These are phyloP conservation scores for Bretschneidera sinensis DNA, from an alignment of 345 rosid species.

Conservation along the genomic window DNA sequence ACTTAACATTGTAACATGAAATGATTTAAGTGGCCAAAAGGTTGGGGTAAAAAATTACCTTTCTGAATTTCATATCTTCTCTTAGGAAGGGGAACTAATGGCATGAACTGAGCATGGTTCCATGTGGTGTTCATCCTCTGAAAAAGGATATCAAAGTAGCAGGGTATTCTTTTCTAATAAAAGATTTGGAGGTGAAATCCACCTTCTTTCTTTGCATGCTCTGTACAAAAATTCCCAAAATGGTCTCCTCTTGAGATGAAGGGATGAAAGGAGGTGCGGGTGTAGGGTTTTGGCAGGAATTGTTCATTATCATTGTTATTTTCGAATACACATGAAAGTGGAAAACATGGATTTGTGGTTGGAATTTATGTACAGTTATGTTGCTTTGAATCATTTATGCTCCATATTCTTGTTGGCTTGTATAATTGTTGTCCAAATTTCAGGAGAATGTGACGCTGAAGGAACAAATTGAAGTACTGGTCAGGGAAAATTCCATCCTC, in stretches of 20 bases:
- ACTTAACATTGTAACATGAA: no score
- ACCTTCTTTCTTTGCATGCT: no score
- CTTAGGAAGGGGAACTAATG: no score
- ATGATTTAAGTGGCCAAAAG: no score
- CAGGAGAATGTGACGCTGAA: constrained; percentile 67
- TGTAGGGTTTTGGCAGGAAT: background rate
- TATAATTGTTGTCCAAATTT: background rate
- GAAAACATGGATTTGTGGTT: background rate
- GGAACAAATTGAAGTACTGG: constrained; percentile 57
- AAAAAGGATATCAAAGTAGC: no score
- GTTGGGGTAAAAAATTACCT: no score
- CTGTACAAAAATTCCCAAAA: no score
- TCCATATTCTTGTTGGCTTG: background rate
- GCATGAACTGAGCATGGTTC: no score
- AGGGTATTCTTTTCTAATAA: no score
- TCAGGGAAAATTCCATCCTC: constrained; percentile 66
- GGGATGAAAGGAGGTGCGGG: background rate
- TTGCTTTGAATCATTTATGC: background rate
- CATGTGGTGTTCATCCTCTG: no score
- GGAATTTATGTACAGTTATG: background rate
- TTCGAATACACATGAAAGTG: background rate
- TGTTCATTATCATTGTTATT: background rate
- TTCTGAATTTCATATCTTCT: no score
- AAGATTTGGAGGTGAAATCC: no score
- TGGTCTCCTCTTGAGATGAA: background rate